Base-by-base conservation (phyloP, 208 protist species). In the Crithidia brevicula region DNA sequence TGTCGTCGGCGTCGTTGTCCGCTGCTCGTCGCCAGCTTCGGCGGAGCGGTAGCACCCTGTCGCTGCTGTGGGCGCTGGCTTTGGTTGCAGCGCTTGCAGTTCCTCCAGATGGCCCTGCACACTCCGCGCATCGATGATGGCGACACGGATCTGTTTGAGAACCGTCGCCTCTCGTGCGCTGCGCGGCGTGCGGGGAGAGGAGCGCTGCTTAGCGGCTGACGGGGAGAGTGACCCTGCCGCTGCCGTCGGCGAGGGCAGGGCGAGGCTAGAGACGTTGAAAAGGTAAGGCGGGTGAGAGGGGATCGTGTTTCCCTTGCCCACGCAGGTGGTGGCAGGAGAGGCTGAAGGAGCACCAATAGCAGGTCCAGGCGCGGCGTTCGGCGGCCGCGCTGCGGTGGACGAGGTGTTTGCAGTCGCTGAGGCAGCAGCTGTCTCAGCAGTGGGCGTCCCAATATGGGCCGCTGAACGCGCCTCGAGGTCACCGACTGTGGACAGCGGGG, bases 81-180 rank as follows among this genome's bases (percentile, higher is more conserved):
- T 66, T 7, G 61, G 53, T 6, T 69, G 53, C 7, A 68, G 60
- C 6, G 69, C 46, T 11, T 47, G 36, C 43, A 67, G 36, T 28
- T 69, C 62, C 8, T 23, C 54, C 38, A 75, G 53, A 34, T 75
- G 60, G 3, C 47, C 28, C 27, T 61, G 53, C 45, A 75, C 69
- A 16, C 61, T 58, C 22, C 36, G 61, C 0, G 61, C 60, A 23
- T 75, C 69, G 31, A 58, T 69, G 33, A 75, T 40, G 10, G 69
- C 69, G 11, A 75, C 54, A 11, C 69, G 69, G 8, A 75, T 42
- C 8, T 52, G 69, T 22, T 64, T 49, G 18, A 69, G 10, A 20
- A 75, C 18, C 22, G 31, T 16, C 16, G 59, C 22, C 59, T 54
- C 67, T 18, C 43, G 69, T 7, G 45, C 52, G 16, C 40, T 58